Percentiles rank a stretch among this genome's conserved stretches.
Conservation (phyloP, 768 basidiomycete genomes). For the Suillus occidentalis region DNA sequence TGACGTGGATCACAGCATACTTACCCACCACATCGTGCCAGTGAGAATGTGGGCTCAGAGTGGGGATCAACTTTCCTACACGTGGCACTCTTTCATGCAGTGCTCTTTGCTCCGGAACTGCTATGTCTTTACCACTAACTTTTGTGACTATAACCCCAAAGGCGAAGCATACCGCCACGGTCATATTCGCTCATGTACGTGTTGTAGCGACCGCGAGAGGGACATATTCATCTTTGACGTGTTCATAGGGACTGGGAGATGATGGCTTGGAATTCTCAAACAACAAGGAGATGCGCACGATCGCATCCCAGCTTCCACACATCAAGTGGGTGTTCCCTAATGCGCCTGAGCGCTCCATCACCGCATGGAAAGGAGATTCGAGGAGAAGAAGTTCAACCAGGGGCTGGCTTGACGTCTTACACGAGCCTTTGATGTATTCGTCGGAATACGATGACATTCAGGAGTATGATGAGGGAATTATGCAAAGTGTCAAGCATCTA, state of each 20-base stretch:
- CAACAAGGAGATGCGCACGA: constrained; percentile 4
- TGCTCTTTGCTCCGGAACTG: not conserved
- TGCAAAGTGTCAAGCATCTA: constrained; percentile 54
- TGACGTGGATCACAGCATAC: not conserved
- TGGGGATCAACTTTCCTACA: not conserved
- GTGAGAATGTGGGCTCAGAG: not conserved
- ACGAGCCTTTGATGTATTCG: constrained; percentile 27
- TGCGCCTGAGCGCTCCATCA: constrained; percentile 49
- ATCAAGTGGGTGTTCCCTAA: constrained; percentile 89
- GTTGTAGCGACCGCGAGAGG: not conserved
- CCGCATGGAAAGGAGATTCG: constrained; percentile 68
- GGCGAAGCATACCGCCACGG: constrained; percentile 72
- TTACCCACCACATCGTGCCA: not conserved
- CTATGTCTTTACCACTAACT: constrained; percentile 35
- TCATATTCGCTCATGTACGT: constrained; percentile 83
- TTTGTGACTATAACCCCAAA: constrained; percentile 51
- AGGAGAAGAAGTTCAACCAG: not conserved
- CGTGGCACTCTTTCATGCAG: not conserved
- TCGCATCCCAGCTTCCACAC: constrained; percentile 48
- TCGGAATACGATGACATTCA: constrained; percentile 51
- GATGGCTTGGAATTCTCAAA: constrained; percentile 63
- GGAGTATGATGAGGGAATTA: constrained; percentile 67
- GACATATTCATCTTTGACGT: constrained; percentile 8
- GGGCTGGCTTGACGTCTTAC: constrained; percentile 70
- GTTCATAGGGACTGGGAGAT: constrained; percentile 66